Percentiles rank a stretch among this genome's conserved stretches.
These are phyloP conservation scores for Lasiodiplodia gonubiensis DNA, from an alignment of 2,329 filamentous ascomycete species.

Conservation along the genomic window DNA sequence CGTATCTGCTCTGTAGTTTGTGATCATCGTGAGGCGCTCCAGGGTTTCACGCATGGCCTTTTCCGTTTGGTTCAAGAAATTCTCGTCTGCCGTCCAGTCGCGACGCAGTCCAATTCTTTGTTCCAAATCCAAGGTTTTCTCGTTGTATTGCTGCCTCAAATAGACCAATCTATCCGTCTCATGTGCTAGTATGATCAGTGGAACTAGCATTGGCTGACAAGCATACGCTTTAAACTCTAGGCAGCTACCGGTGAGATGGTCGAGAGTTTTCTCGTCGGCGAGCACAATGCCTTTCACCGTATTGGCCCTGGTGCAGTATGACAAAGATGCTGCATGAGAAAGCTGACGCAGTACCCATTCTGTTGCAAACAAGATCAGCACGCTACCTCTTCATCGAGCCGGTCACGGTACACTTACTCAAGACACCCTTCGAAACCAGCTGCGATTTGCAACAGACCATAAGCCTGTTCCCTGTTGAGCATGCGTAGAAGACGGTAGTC, in stretches of 20 bases:
- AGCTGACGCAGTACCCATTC: background rate
- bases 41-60: background rate
- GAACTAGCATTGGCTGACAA: conserved; percentile 6
- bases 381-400: background rate
- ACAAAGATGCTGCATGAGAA: background rate
- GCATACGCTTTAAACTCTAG: background rate
- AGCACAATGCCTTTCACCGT: background rate
- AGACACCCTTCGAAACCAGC: background rate
- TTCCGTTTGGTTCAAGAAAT: background rate
- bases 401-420: background rate
- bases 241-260: background rate
- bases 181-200: background rate
- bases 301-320: background rate
- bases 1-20: conserved; percentile 1
- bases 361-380: background rate
- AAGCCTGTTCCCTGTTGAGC: background rate
- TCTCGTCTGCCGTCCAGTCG: background rate
- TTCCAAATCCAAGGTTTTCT: background rate
- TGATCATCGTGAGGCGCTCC: background rate
- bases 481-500: background rate
- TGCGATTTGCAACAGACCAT: background rate
- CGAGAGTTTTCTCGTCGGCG: background rate
- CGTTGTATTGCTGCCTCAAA: background rate
- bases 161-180: background rate
- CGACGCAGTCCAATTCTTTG: background rate